Evolutionary conservation across 148 eudicot genomes (phyloP).

Genomic region (Cornus kousa): DNA sequence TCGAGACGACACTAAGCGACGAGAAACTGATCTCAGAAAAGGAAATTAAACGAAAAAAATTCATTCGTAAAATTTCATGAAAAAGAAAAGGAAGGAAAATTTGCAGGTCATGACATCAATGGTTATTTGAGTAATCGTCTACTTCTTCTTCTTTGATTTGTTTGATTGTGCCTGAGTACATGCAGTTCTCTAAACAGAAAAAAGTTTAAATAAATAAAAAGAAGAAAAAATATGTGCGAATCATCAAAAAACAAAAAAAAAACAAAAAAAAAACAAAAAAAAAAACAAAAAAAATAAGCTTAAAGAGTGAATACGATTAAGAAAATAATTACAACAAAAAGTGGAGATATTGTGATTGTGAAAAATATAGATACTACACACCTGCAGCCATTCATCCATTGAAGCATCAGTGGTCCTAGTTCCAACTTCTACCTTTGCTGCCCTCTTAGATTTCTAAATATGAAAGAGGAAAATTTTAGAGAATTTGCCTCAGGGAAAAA

Average conservation of each 20-base stretch:
- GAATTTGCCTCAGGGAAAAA: neutral
- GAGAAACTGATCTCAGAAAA: no score
- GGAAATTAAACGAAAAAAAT: no score
- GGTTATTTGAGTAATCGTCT: no score
- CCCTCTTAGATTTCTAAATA: slow-evolving; percentile 79
- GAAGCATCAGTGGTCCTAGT: slow-evolving; percentile 82
- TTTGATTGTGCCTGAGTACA: slow-evolving; percentile 64
- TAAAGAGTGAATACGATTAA: neutral
- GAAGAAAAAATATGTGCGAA: neutral
- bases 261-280: no score
- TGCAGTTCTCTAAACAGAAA: slow-evolving; percentile 70
- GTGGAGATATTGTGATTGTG: neutral
- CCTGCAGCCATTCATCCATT: slow-evolving; percentile 97
- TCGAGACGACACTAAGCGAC: no score
- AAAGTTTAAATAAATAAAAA: neutral
- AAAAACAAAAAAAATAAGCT: no score
- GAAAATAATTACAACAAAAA: neutral
- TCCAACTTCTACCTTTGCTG: slow-evolving; percentile 95
- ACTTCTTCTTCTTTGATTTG: slow-evolving; percentile 91
- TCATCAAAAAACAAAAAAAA: no score
- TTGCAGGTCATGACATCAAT: no score
- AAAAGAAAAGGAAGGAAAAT: no score
- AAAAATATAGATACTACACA: no score
- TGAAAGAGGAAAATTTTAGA: neutral
- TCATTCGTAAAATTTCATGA: no score